A percentile compares a stretch with the other conserved stretches of the same genome.
Evolutionary conservation across 1,284 basidiomycete genomes (phyloP).

Genomic region (Grifola frondosa): DNA sequence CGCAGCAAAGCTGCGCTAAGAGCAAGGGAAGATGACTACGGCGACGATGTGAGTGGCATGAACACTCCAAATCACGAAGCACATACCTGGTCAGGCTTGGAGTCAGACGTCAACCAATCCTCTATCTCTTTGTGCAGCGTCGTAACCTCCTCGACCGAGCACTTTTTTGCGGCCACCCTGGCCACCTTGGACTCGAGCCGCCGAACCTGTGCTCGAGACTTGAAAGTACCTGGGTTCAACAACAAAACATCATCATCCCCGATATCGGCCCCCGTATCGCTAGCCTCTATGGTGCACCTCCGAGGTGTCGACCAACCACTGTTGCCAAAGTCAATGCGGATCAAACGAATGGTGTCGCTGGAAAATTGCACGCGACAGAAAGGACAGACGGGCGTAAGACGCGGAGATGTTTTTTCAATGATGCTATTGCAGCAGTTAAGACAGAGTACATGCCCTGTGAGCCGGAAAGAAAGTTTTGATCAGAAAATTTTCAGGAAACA

Average conservation of each 20-base stretch:
- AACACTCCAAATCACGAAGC: conserved; percentile 19
- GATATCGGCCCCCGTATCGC: conserved; percentile 34
- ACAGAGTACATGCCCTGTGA: conserved; percentile 73
- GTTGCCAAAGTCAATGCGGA: conserved; percentile 69
- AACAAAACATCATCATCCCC: conserved; percentile 46
- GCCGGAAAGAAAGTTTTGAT: conserved; percentile 18
- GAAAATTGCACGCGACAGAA: conserved; percentile 77
- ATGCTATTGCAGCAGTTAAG: conserved; percentile 72
- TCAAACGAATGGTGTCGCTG: conserved; percentile 62
- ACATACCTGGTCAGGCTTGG: conserved; percentile 62
- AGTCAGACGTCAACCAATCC: conserved; percentile 63
- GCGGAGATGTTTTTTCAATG: conserved; percentile 71
- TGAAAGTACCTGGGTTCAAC: conserved; percentile 42
- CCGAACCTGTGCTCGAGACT: conserved; percentile 54
- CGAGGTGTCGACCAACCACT: conserved; percentile 65
- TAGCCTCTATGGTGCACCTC: conserved; percentile 48
- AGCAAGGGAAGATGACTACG: conserved; percentile 59
- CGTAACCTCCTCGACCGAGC: conserved; percentile 78
- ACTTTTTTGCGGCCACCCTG: conserved; percentile 78
- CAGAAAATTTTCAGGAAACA: conserved; percentile 23
- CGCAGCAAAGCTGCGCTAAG: conserved; percentile 57
- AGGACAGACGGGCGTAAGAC: conserved; percentile 68
- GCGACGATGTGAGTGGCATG: conserved; percentile 12
- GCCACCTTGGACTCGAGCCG: conserved; percentile 74
- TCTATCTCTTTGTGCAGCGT: conserved; percentile 72